These are phyloP conservation scores for Diutina catenulata DNA, from an alignment of 1,139 yeast genomes.

Conservation along the genomic window DNA sequence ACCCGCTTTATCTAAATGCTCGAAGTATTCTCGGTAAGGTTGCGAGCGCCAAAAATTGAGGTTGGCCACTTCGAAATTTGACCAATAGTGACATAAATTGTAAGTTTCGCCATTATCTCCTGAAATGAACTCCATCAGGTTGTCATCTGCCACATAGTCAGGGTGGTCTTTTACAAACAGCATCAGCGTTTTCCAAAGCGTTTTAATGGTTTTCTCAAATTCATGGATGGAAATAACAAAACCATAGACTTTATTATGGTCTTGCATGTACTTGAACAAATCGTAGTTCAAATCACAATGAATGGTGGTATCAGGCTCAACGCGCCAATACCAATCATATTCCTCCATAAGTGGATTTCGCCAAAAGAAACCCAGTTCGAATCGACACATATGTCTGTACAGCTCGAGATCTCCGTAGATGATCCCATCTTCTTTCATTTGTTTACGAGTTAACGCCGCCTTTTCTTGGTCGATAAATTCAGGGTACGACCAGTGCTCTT, in stretches of 20 bases:
- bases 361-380: conserved; percentile 82
- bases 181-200: conserved; percentile 72
- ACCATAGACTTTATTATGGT: conserved; percentile 60
- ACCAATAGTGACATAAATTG: conserved; percentile 83
- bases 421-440: conserved; percentile 38
- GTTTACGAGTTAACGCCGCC: conserved; percentile 40
- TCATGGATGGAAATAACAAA: conserved; percentile 80
- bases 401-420: conserved; percentile 52
- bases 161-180: conserved; percentile 56
- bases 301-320: conserved; percentile 74
- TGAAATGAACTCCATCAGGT: conserved; percentile 61
- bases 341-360: conserved; percentile 60
- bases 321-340: conserved; percentile 88
- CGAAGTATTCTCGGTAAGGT: conserved; percentile 59
- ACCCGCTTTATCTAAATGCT: conserved; percentile 63
- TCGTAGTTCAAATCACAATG: conserved; percentile 78
- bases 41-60: conserved; percentile 64
- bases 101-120: conserved; percentile 57
- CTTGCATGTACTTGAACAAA: conserved; percentile 70
- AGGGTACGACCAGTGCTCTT: conserved; percentile 62
- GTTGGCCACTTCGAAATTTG: conserved; percentile 73
- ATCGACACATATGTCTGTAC: conserved; percentile 86
- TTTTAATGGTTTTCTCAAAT: conserved; percentile 66
- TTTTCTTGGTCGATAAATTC: conserved; percentile 45
- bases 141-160: conserved; percentile 50